Base-by-base conservation (phyloP, 2,329 filamentous ascomycete genomes). In the Fusarium proliferatum region DNA sequence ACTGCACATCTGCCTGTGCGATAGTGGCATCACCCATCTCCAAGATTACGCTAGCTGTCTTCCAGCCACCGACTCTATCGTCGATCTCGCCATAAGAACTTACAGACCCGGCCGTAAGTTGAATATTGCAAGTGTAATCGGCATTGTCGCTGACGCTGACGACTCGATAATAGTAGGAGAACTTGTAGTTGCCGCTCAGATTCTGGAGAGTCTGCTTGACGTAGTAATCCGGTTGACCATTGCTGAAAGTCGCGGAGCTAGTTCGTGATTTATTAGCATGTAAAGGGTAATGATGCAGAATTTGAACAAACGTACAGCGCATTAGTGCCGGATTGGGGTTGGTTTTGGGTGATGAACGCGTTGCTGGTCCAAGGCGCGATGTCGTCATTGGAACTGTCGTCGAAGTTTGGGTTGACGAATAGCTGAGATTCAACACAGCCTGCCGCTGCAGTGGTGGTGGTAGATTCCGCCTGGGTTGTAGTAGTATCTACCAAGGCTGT, bases 51-150 rank as follows among this genome's bases (percentile, higher is more conserved):
- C 28, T 61, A 2, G 1, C 8, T 17, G 34, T 19, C 13, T 0
- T 58, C 60, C 60, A 62, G 23, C 33, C 41, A 41, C 23, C 34
- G 10, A 34, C 21, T 6, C 0, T 9, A 9, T 58, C n/a, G 2
- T 34, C 0, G 6, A 62, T 39, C 2, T 2, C 1, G 9, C 33
- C 60, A 10, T 9, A 10, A 1, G 4, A 0, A 6, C 9, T 39
- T 6, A 11, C 16, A 15, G 46, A 43, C 33, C 51, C 60, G 3
- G 33, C 9, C 21, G 23, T 26, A 21, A 62, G 30, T 9, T 46
- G 15, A 21, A 46, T 33, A 2, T 33, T 28, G 19, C 49, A 62
- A 9, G 1, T 7, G 6, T 26, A 62, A 28, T 62, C 51, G 2
- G 59, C 49, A 12, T 0, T 0, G 1, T 2, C 7, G 12, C 51